phyloP scores from a whole-genome alignment of 2,329 filamentous ascomycete species.

The Pseudogymnoascus verrucosus region DNA sequence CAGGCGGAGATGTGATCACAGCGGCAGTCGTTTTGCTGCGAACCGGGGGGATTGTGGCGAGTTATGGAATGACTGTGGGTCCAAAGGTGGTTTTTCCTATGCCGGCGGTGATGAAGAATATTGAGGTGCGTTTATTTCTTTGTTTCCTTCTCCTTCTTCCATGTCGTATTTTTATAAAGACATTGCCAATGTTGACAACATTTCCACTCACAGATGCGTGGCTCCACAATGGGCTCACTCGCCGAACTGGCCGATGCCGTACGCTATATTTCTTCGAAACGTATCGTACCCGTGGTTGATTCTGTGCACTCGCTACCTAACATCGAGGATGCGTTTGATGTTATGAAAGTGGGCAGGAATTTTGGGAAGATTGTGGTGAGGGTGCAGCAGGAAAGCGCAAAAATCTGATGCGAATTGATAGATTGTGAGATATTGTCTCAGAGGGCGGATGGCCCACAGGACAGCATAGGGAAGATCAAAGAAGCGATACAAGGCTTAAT shows the following conservation, averaged over 20 bases:
- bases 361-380: not conserved
- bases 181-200: not conserved
- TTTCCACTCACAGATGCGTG: slow-evolving; percentile 33
- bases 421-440: not conserved
- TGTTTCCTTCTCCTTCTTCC: not conserved
- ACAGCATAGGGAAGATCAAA: not conserved
- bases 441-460: not conserved
- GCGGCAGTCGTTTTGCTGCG: slow-evolving; percentile 60
- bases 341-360: not conserved
- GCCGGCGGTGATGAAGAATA: slow-evolving; percentile 72
- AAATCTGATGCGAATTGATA: not conserved
- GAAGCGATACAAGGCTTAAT: not conserved
- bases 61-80: slow-evolving; percentile 79
- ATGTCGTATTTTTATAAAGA: not conserved
- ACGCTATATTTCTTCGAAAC: slow-evolving; percentile 49
- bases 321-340: not conserved
- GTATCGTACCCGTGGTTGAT: not conserved
- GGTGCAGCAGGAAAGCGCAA: not conserved
- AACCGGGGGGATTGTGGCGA: slow-evolving; percentile 66
- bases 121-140: slow-evolving; percentile 49
- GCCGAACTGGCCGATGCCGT: slow-evolving; percentile 82
- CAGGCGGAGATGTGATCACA: slow-evolving; percentile 69
- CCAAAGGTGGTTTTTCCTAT: slow-evolving; percentile 80
- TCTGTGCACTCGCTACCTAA: not conserved
- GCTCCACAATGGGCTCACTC: slow-evolving; percentile 79